phyloP scores from a whole-genome alignment of 805 yeast species.

The Metschnikowia lochheadii region DNA sequence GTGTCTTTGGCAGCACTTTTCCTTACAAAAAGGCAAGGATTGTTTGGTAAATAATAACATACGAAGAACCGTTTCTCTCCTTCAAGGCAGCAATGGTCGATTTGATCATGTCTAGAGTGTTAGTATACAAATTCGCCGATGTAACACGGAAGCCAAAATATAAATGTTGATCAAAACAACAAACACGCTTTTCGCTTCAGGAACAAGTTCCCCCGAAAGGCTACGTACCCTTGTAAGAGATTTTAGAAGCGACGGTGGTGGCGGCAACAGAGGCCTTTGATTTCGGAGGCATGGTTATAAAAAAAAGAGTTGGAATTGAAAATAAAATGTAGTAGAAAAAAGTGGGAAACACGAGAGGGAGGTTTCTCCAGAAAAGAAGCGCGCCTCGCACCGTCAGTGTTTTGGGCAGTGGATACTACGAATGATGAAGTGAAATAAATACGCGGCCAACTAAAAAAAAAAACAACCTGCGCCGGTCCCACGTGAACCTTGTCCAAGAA shows the following conservation, averaged over 20 bases:
- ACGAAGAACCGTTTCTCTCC: constrained; percentile 77
- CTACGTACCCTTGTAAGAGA: constrained; percentile 17
- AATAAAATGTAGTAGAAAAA: constrained; percentile 2
- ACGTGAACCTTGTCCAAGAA: too few relatives aligned
- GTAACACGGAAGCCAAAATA: neutral
- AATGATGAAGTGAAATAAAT: neutral
- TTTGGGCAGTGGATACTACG: constrained; percentile 3
- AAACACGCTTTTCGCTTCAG: neutral
- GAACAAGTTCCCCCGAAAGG: neutral
- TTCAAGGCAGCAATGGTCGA: constrained; percentile 68
- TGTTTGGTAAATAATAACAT: constrained; percentile 25
- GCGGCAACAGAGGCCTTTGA: constrained; percentile 7
- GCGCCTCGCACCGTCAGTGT: constrained; percentile 5
- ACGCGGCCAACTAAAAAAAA: neutral
- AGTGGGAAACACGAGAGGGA: neutral
- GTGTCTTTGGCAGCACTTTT: neutral
- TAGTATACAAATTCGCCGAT: constrained; percentile 7
- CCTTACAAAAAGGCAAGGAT: neutral
- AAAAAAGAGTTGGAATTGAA: neutral
- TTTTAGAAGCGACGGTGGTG: constrained; percentile 9
- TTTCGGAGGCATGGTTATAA: constrained; percentile 13
- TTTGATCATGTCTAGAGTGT: constrained; percentile 51
- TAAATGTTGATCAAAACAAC: constrained; percentile 1
- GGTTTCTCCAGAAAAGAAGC: neutral
- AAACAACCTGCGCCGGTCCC: too few relatives aligned